Conservation (phyloP, 2,329 filamentous ascomycete species). For the Beauveria pseudobassiana region DNA sequence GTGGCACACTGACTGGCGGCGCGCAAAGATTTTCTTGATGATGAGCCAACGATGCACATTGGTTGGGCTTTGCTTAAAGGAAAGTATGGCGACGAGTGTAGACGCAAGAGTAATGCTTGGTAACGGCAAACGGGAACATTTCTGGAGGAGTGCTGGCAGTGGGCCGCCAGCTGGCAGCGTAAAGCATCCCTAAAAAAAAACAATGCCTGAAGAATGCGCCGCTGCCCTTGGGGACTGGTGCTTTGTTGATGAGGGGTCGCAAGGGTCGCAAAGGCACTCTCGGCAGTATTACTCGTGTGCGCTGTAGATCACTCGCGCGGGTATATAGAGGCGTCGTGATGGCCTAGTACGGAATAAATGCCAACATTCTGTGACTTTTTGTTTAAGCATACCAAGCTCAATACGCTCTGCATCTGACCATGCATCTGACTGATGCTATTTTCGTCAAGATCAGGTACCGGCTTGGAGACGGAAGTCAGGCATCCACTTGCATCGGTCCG, state of each 20-base stretch:
- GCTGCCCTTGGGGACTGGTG: neutral
- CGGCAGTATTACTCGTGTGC: too few relatives aligned
- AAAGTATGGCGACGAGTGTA: neutral
- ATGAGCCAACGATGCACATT: neutral
- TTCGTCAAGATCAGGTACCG: constrained; percentile 4
- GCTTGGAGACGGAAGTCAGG: constrained; percentile 8
- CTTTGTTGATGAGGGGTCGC: neutral
- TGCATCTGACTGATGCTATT: neutral
- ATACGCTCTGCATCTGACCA: neutral
- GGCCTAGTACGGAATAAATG: neutral
- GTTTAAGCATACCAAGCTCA: neutral
- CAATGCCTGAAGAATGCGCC: neutral
- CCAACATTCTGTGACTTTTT: neutral
- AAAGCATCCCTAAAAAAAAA: neutral
- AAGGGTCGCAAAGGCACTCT: neutral
- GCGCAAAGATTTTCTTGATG: too few relatives aligned
- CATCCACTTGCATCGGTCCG: constrained; percentile 9
- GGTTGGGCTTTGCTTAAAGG: neutral
- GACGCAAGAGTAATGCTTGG: neutral
- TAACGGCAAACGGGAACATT: neutral
- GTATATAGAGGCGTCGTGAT: neutral
- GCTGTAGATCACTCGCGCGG: too few relatives aligned
- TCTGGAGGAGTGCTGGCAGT: neutral
- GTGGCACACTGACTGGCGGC: constrained; percentile 3
- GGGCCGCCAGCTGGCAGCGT: neutral